Percentiles rank a stretch among this genome's conserved stretches.
Conservation (phyloP, 2,329 filamentous ascomycete species). For the Diaporthe velutina region DNA sequence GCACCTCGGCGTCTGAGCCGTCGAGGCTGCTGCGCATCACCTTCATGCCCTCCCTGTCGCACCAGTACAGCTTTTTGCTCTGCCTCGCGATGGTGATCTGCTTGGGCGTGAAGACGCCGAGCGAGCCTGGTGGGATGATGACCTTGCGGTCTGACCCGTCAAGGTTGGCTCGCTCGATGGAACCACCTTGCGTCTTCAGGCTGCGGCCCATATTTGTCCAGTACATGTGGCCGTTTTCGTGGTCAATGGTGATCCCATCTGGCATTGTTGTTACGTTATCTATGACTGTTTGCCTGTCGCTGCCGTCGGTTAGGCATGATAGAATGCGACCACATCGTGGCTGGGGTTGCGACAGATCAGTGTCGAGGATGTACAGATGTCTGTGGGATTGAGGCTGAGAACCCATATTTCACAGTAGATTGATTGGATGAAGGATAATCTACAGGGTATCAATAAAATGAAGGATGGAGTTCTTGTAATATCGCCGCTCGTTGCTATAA, state of each 20-base stretch:
- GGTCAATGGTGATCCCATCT: slow-evolving; percentile 58
- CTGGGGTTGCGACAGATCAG: slow-evolving; percentile 44
- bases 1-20: slow-evolving; percentile 52
- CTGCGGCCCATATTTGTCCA: slow-evolving; percentile 65
- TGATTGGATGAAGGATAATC: neutral
- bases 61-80: slow-evolving; percentile 54
- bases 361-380: slow-evolving; percentile 47
- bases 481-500: rapidly evolving
- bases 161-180: slow-evolving; percentile 51
- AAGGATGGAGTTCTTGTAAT: no score
- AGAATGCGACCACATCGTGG: slow-evolving; percentile 42
- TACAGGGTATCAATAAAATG: no score
- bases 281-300: slow-evolving; percentile 43
- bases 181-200: slow-evolving; percentile 55
- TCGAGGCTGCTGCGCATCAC: slow-evolving; percentile 56
- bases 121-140: slow-evolving; percentile 56
- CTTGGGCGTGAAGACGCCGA: slow-evolving; percentile 61
- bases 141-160: slow-evolving; percentile 60
- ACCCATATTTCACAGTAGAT: slow-evolving; percentile 22
- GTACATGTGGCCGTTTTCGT: slow-evolving; percentile 53
- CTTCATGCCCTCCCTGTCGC: slow-evolving; percentile 58
- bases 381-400: slow-evolving; percentile 7
- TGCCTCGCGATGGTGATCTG: slow-evolving; percentile 52
- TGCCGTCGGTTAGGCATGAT: slow-evolving; percentile 42
- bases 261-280: slow-evolving; percentile 49